Evolutionary conservation across 768 basidiomycete genomes (phyloP).

Genomic region (Punctularia strigosozonata): DNA sequence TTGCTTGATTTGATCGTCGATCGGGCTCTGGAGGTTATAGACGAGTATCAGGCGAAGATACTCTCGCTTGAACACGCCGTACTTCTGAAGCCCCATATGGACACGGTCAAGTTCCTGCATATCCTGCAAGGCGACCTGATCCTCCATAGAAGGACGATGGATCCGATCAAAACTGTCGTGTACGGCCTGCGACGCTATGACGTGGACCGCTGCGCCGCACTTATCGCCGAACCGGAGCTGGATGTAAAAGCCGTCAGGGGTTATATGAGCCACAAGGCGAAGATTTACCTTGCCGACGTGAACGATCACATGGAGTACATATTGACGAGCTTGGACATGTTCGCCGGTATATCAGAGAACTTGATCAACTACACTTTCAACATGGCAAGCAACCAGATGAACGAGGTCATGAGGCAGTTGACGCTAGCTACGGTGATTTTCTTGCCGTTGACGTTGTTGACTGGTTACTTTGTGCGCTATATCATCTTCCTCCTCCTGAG

Average conservation of each 20-base stretch:
- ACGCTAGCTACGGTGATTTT: conserved; percentile 63
- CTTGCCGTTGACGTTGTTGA: conserved; percentile 57
- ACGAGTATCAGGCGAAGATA: conserved; percentile 55
- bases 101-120: conserved; percentile 51
- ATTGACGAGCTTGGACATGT: conserved; percentile 60
- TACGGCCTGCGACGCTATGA: conserved; percentile 63
- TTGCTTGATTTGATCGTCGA: conserved; percentile 62
- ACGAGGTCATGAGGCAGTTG: conserved; percentile 59
- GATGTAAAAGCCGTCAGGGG: conserved; percentile 27
- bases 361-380: conserved; percentile 72
- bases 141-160: conserved; percentile 61
- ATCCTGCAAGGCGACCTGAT: conserved; percentile 68
- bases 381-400: conserved; percentile 65
- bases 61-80: conserved; percentile 48
- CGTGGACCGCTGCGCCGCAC: conserved; percentile 50
- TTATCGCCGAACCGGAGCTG: conserved; percentile 28
- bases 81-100: conserved; percentile 48
- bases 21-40: conserved; percentile 52
- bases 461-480: conserved; percentile 50
- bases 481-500: neutral
- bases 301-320: conserved; percentile 71
- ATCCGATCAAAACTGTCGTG: conserved; percentile 58
- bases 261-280: conserved; percentile 57
- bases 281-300: conserved; percentile 64
- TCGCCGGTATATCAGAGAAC: conserved; percentile 57